These are phyloP conservation scores for Teratosphaeria zuluensis DNA, from an alignment of 2,329 filamentous ascomycete genomes.

Conservation along the genomic window DNA sequence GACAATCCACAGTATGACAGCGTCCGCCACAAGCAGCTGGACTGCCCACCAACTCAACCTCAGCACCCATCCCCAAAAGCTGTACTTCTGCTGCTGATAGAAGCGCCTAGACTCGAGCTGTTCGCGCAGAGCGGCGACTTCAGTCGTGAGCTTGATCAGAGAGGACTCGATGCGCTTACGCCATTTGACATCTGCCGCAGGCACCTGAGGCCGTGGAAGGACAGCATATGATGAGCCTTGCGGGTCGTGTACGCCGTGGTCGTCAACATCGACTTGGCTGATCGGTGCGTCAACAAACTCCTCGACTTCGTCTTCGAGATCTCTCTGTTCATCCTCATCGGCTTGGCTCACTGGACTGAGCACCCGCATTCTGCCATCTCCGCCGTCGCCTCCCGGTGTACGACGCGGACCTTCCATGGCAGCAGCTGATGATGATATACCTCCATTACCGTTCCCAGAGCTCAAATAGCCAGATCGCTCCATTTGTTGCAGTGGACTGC, in stretches of 20 bases:
- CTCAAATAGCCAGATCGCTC: slow-evolving; percentile 26
- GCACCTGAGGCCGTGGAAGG: neutral
- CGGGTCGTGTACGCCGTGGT: neutral
- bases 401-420: slow-evolving; percentile 14
- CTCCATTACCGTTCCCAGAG: slow-evolving; percentile 14
- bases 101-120: slow-evolving; percentile 73
- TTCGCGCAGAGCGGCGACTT: slow-evolving; percentile 84
- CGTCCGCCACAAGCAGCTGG: slow-evolving; percentile 67
- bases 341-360: slow-evolving; percentile 77
- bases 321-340: slow-evolving; percentile 26
- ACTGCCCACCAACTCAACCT: slow-evolving; percentile 60
- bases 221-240: slow-evolving; percentile 4
- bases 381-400: slow-evolving; percentile 1
- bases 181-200: slow-evolving; percentile 50
- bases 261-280: slow-evolving; percentile 31
- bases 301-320: slow-evolving; percentile 33
- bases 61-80: slow-evolving; percentile 57
- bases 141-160: slow-evolving; percentile 79
- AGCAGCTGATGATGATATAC: slow-evolving; percentile 17
- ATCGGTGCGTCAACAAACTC: slow-evolving; percentile 42
- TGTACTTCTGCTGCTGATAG: slow-evolving; percentile 56
- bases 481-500: slow-evolving; percentile 18
- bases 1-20: slow-evolving; percentile 54
- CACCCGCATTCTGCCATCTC: slow-evolving; percentile 42
- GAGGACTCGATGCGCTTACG: slow-evolving; percentile 73